phyloP scores from a whole-genome alignment of 495 filamentous ascomycete species.

The Penicillium diatomitis region DNA sequence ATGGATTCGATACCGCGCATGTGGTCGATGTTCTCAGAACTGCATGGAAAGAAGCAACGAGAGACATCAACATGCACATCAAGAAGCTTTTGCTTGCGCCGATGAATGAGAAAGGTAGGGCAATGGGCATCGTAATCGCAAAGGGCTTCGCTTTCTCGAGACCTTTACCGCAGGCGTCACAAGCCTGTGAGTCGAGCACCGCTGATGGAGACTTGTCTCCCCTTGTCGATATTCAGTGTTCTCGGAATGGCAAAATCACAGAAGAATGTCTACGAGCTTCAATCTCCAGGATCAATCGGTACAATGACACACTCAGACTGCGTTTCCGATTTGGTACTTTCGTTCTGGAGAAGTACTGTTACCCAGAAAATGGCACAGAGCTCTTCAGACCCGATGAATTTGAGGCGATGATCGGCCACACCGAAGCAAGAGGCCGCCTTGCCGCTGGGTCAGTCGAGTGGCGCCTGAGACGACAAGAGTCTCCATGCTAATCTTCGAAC shows the following conservation, averaged over 20 bases:
- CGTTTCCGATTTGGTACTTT: conserved; percentile 49
- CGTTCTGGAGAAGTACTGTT: conserved; percentile 35
- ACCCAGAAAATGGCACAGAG: conserved; percentile 21
- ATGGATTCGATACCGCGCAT: conserved; percentile 14
- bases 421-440: conserved; percentile 29
- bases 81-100: conserved; percentile 35
- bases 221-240: not conserved
- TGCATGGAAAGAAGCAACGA: conserved; percentile 24
- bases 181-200: not conserved
- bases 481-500: not conserved
- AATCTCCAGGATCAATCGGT: conserved; percentile 21
- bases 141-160: not conserved
- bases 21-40: conserved; percentile 28
- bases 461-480: not conserved
- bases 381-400: conserved; percentile 43
- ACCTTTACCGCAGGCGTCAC: not conserved
- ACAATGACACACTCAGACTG: conserved; percentile 39
- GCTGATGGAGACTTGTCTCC: not conserved
- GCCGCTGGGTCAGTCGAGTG: conserved; percentile 27
- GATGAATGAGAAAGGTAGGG: conserved; percentile 1
- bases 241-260: conserved; percentile 5
- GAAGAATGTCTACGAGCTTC: conserved; percentile 20
- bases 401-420: conserved; percentile 28
- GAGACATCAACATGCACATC: conserved; percentile 18
- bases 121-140: not conserved